Evolutionary conservation across 768 basidiomycete genomes (phyloP), one percentile per base, ranked within the genome.

Genomic region (Amanita pseudoporphyria): DNA sequence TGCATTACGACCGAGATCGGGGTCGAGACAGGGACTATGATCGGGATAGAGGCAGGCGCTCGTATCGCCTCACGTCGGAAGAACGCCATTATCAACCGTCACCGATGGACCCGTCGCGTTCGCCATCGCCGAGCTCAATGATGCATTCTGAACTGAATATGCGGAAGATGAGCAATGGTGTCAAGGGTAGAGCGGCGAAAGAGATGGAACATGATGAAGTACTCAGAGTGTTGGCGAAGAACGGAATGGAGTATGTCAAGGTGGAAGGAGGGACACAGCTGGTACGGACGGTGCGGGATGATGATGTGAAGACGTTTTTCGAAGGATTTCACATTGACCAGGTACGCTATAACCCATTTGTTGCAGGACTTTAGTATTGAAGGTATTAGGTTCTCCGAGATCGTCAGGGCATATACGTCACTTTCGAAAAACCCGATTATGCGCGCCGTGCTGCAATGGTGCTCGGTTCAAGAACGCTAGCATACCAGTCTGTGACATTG

Each of bases 381-480:
- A 44, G 30, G 51, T 44, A 48, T 30, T 50, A 89, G 86, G 73
- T 93, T 22, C 68, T 91, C 1, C 76, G 78, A 53, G 86, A 87
- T 61, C 74, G 77, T 45, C 65, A 67, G 1, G 85, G 82, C 9
- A 84, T 88, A 73, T 94, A 92, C 60, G 75, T 93, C 54, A 86
- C 90, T 3, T 97, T 96, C 62, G 59, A 68, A 16, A 76, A 78
- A 3, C 60, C 70, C 2, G 77, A 77, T 48, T 62, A 75, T 0
- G 92, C 92, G 0, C 71, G 79, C 5, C 72, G 83, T 3, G 87
- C 89, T 0, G 73, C 74, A 7, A 76, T 78, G 55, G 81, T 88
- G 3, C 74, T 93, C 31, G 68, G 41, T 26, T 67, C 68, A 10
- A 77, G 75, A 35, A 77, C 70, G 51, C 73, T 87, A 2, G 76